A percentile compares a stretch with the other conserved stretches of the same genome.
Conservation (phyloP, 2,329 filamentous ascomycete genomes). For the Colletotrichum endophyticum region DNA sequence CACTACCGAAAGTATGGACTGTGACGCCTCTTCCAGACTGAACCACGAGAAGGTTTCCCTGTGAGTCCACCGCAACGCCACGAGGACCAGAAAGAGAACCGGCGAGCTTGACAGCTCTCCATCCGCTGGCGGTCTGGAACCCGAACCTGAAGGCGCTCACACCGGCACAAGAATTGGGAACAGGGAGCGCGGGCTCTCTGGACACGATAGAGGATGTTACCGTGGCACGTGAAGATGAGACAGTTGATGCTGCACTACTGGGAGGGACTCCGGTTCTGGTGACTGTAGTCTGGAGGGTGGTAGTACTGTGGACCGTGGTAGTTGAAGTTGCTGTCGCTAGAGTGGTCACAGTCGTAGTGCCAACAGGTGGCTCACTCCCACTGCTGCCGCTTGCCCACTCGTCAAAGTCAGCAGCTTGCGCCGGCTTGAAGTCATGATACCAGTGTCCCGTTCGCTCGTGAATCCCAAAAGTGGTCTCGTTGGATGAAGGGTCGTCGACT, state of each 20-base stretch:
- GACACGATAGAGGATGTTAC: neutral
- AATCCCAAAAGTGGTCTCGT: slow-evolving; percentile 42
- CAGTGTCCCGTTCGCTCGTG: slow-evolving; percentile 48
- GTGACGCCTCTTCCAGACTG: slow-evolving; percentile 41
- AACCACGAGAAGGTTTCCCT: slow-evolving; percentile 42
- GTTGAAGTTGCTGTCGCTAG: slow-evolving; percentile 13
- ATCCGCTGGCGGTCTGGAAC: slow-evolving; percentile 37
- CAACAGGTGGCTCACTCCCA: slow-evolving; percentile 4
- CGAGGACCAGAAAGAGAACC: slow-evolving; percentile 39
- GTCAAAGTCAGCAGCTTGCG: slow-evolving; percentile 36
- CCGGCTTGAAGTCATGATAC: slow-evolving; percentile 38
- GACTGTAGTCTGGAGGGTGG: slow-evolving; percentile 5
- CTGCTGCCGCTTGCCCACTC: slow-evolving; percentile 26
- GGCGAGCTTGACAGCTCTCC: slow-evolving; percentile 43
- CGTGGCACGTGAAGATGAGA: neutral
- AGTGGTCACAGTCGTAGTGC: slow-evolving; percentile 1
- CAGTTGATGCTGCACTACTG: neutral
- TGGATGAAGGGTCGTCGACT: slow-evolving; percentile 40
- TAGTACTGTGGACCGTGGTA: slow-evolving; percentile 7
- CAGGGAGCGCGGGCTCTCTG: slow-evolving; percentile 27
- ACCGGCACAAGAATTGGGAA: slow-evolving; percentile 37
- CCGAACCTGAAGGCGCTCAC: slow-evolving; percentile 31
- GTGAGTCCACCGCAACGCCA: slow-evolving; percentile 38
- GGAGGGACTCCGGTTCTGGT: slow-evolving; percentile 5
- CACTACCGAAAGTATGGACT: slow-evolving; percentile 42